These are phyloP conservation scores for Fusarium duplospermum DNA, from an alignment of 2,329 filamentous ascomycete genomes.

Conservation along the genomic window DNA sequence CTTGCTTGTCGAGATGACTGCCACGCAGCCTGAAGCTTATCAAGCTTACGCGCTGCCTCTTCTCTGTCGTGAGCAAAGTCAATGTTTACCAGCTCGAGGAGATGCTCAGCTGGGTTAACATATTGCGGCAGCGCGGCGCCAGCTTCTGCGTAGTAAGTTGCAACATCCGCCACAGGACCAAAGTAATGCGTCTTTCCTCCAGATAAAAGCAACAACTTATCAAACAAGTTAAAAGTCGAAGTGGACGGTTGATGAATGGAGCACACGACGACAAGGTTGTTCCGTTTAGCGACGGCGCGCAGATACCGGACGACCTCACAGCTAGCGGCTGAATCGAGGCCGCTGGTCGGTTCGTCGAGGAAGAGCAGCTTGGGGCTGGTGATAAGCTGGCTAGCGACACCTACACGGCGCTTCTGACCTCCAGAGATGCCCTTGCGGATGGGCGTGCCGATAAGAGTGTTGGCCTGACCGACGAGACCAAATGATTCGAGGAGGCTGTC, in stretches of 20 bases:
- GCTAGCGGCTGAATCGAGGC: constrained; percentile 81
- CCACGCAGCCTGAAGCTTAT: constrained; percentile 45
- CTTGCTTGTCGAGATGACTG: constrained; percentile 33
- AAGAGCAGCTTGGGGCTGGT: constrained; percentile 85
- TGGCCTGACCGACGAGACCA: constrained; percentile 75
- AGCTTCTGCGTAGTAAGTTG: constrained; percentile 71
- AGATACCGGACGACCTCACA: constrained; percentile 82
- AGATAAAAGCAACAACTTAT: constrained; percentile 81
- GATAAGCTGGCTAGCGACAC: constrained; percentile 84
- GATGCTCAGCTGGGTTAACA: constrained; percentile 83
- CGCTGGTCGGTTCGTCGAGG: constrained; percentile 86
- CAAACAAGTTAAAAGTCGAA: constrained; percentile 82
- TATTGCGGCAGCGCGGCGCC: constrained; percentile 74
- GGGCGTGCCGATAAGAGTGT: constrained; percentile 82
- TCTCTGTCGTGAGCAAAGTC: constrained; percentile 72
- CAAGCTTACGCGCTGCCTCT: constrained; percentile 53
- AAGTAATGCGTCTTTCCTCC: constrained; percentile 78
- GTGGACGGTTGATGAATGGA: constrained; percentile 90
- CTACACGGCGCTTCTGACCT: constrained; percentile 84
- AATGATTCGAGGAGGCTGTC: constrained; percentile 76
- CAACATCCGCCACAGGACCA: constrained; percentile 68
- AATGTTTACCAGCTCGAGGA: constrained; percentile 82
- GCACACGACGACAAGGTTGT: constrained; percentile 81
- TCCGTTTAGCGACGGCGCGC: constrained; percentile 71
- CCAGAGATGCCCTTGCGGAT: constrained; percentile 86